Evolutionary conservation across 148 eudicot genomes (phyloP).

Genomic region (Arctostaphylos glauca): DNA sequence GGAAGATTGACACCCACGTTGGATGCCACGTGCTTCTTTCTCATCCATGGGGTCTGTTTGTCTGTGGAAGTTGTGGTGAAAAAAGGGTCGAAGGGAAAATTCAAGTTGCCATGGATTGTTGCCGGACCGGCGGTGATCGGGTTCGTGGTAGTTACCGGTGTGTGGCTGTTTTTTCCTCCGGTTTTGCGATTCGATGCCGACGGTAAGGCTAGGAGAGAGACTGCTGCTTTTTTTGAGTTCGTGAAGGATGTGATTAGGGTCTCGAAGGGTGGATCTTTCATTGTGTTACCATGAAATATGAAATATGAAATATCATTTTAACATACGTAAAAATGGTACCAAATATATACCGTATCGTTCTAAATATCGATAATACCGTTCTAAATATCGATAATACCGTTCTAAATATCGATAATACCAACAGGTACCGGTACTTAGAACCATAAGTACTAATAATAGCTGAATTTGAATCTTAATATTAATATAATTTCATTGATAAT

Average conservation of each 20-base stretch:
- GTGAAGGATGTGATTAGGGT: constrained; percentile 8
- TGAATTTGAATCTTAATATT: too few species aligned
- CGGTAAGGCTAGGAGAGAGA: constrained; percentile 31
- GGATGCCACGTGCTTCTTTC: constrained; percentile 18
- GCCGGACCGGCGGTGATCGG: constrained; percentile 29
- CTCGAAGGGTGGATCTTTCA: background rate
- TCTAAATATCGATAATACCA: too few species aligned
- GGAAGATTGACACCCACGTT: constrained; percentile 19
- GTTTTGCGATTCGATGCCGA: constrained; percentile 30
- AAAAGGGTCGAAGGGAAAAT: constrained; percentile 13
- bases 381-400: too few species aligned
- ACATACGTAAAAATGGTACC: too few species aligned
- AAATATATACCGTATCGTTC: too few species aligned
- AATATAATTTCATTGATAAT: too few species aligned
- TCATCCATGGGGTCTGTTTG: constrained; percentile 20
- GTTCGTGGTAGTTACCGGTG: constrained; percentile 37
- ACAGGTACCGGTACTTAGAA: too few species aligned
- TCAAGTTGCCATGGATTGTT: constrained; percentile 23
- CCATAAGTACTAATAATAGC: too few species aligned
- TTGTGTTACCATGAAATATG: too few species aligned
- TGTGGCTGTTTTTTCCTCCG: constrained; percentile 52
- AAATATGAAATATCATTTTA: too few species aligned
- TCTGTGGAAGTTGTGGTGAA: constrained; percentile 23
- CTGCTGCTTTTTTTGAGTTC: constrained; percentile 31
- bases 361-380: too few species aligned